phyloP scores from a whole-genome alignment of 1,284 basidiomycete species.

The Anthracocystis walkeri region DNA sequence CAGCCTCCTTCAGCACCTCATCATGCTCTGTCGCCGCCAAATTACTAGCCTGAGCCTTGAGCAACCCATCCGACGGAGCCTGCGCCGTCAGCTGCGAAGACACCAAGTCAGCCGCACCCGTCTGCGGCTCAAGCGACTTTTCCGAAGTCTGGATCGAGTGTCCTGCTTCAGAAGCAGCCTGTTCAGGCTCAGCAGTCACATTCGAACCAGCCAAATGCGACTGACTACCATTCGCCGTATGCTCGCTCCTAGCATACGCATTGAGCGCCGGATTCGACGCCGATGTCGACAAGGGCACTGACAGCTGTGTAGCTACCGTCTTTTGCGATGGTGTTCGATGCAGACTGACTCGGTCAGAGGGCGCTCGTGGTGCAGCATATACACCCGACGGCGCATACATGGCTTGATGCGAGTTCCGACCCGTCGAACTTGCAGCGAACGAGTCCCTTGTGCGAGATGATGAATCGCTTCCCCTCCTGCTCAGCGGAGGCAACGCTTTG shows the following conservation, averaged over 20 bases:
- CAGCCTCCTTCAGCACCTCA: conserved; percentile 11
- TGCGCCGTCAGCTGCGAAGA: conserved; percentile 18
- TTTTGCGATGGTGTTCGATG: conserved; percentile 61
- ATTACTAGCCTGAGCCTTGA: conserved; percentile 32
- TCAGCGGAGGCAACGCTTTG: conserved; percentile 63
- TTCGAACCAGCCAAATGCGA: conserved; percentile 16
- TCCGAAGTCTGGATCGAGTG: conserved; percentile 8
- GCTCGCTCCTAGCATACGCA: conserved; percentile 35
- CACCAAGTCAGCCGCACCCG: conserved; percentile 4
- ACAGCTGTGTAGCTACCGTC: conserved; percentile 62
- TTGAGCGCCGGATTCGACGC: conserved; percentile 41
- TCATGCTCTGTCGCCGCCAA: conserved; percentile 43
- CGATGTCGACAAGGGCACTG: conserved; percentile 55
- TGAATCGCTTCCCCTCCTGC: conserved; percentile 62
- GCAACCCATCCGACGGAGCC: conserved; percentile 10
- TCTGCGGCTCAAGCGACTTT: conserved; percentile 8
- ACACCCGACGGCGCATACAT: conserved; percentile 32
- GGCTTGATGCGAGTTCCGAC: conserved; percentile 55
- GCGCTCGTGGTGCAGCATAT: conserved; percentile 31
- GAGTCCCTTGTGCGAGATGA: conserved; percentile 54
- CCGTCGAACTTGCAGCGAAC: conserved; percentile 55
- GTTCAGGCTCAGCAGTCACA: conserved; percentile 17
- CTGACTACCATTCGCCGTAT: conserved; percentile 34
- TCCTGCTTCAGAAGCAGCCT: background rate
- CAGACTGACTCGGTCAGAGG: conserved; percentile 47